phyloP scores from a whole-genome alignment of 148 eudicot species.

The Mesembryanthemum crystallinum region DNA sequence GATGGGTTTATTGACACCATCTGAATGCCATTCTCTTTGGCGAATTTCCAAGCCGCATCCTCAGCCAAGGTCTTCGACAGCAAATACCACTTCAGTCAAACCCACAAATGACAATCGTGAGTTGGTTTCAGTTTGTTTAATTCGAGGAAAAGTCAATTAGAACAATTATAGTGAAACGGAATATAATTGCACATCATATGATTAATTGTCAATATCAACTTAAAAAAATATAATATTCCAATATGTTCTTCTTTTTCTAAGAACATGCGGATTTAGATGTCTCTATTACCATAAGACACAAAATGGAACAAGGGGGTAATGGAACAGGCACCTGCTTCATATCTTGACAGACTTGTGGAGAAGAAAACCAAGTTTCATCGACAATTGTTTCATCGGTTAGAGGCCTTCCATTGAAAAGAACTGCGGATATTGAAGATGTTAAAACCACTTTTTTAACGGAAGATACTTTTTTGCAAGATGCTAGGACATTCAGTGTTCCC shows the following conservation, averaged over 20 bases:
- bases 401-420: slow-evolving; percentile 12
- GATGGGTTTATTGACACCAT: slow-evolving; percentile 40
- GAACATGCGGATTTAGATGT: no score
- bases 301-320: no score
- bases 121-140: not conserved
- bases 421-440: slow-evolving; percentile 46
- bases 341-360: not conserved
- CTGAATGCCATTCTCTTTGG: slow-evolving; percentile 36
- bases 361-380: slow-evolving; percentile 47
- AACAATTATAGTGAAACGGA: no score
- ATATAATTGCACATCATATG: no score
- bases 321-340: no score
- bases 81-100: slow-evolving; percentile 36
- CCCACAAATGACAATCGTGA: not conserved
- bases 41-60: slow-evolving; percentile 47
- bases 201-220: no score
- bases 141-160: no score
- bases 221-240: no score
- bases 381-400: slow-evolving; percentile 18
- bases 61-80: slow-evolving; percentile 54
- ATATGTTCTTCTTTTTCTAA: no score
- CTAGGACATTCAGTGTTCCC: slow-evolving; percentile 44
- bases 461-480: slow-evolving; percentile 31
- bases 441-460: slow-evolving; percentile 38
- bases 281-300: no score